Evolutionary conservation across 805 yeast genomes (phyloP).

Genomic region (Hanseniaspora lachancei): DNA sequence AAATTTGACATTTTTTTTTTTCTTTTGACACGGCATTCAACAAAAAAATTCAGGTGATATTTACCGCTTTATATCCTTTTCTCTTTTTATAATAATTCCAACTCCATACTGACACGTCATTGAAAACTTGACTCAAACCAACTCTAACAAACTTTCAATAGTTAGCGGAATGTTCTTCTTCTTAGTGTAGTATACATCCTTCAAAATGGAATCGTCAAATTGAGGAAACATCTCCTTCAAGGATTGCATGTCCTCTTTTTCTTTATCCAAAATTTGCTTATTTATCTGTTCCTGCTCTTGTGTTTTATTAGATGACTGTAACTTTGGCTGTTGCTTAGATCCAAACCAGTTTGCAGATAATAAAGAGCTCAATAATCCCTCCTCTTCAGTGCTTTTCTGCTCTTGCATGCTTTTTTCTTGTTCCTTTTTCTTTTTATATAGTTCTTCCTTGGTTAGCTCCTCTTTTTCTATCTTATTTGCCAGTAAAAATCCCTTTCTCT

Average conservation of each 20-base stretch:
- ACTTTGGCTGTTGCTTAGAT: neutral
- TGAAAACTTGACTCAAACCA: neutral
- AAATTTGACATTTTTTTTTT: too few species aligned
- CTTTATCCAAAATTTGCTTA: conserved; percentile 31
- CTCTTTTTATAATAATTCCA: too few species aligned
- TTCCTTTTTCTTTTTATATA: neutral
- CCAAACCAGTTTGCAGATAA: conserved; percentile 5
- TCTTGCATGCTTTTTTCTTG: neutral
- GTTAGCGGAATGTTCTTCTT: conserved; percentile 36
- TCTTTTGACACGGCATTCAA: too few species aligned
- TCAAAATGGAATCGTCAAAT: conserved; percentile 53
- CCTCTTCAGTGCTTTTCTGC: neutral
- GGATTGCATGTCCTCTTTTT: conserved; percentile 31
- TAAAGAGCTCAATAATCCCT: neutral
- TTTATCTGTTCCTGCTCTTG: conserved; percentile 21
- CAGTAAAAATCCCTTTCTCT: conserved; percentile 18
- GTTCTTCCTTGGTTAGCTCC: neutral
- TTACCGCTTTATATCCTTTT: too few species aligned
- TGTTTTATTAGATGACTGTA: neutral
- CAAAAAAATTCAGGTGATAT: neutral
- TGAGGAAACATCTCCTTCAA: conserved; percentile 63
- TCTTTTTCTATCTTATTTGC: conserved; percentile 1
- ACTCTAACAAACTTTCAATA: conserved; percentile 6
- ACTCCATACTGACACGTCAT: too few species aligned
- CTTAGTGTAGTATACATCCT: conserved; percentile 56